Conservation (phyloP, 306 rosid genomes). For the Ammopiptanthus mongolicus region DNA sequence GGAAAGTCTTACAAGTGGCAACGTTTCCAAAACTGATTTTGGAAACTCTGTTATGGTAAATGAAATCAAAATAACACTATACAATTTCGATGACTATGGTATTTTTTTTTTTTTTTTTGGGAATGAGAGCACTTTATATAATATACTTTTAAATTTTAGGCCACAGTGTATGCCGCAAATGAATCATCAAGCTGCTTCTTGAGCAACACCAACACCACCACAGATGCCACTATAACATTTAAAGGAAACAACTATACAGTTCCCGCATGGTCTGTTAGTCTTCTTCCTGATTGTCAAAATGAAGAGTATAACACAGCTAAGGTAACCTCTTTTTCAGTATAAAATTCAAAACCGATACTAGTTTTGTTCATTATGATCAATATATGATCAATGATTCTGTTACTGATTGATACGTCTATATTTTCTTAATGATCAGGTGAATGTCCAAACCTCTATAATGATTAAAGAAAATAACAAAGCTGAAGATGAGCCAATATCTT, state of each 20-base stretch:
- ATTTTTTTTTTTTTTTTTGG: too few relatives aligned
- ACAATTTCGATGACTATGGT: not conserved
- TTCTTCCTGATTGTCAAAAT: conserved; percentile 45
- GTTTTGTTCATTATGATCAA: not conserved
- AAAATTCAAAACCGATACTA: not conserved
- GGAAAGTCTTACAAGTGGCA: conserved; percentile 30
- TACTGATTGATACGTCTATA: not conserved
- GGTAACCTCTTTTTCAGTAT: not conserved
- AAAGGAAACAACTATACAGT: conserved; percentile 16
- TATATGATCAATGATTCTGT: not conserved
- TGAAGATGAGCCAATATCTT: conserved; percentile 33
- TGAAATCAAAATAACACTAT: not conserved
- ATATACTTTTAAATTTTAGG: conserved; percentile 18
- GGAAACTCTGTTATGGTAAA: conserved; percentile 41
- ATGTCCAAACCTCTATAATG: conserved; percentile 50
- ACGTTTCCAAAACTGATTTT: conserved; percentile 25
- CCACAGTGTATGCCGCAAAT: conserved; percentile 33
- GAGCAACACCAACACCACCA: conserved; percentile 33
- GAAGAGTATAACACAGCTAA: conserved; percentile 56
- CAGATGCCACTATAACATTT: conserved; percentile 40
- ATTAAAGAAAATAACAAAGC: conserved; percentile 28
- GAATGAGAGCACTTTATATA: not conserved
- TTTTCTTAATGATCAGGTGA: conserved; percentile 30
- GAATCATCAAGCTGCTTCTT: conserved; percentile 42
- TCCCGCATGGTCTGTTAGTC: conserved; percentile 69